Base-by-base conservation (phyloP, 2,329 filamentous ascomycete genomes). In the Exophiala sp. region DNA sequence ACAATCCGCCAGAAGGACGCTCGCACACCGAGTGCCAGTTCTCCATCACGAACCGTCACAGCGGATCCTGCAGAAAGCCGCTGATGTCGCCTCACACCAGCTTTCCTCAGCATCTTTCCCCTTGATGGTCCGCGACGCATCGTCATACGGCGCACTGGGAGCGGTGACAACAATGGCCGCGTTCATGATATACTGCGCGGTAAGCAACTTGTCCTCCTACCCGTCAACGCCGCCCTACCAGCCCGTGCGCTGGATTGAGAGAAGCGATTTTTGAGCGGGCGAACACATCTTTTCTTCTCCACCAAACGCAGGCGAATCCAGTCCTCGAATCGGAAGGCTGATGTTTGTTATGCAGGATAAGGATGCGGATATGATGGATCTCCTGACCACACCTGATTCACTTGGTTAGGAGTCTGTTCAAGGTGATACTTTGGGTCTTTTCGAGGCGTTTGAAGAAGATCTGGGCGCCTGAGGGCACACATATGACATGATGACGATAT, bases 171-270 rank as follows among this genome's bases (percentile, higher is more conserved):
- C 57, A 7, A 50, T 48, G 44, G 54, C 49, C 24, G 54, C 57
- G 34, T 60, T 57, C 41, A 12, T 57, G 54, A 41, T 60, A 36
- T 60, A 60, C 55, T 60, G 51, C 52, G 51, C 50, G 57, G 57
- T 60, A 57, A 57, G 57, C 54, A 57, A 60, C 53, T 44, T 55
- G 36, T 55, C 54, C 44, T 57, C 54, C 18, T 59, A 57, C 44
- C 54, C 50, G 50, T 54, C 54, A 7, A 14, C 34, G 24, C 57
- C 47, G 12, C 54, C 51, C 39, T 52, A 54, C 35, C 57, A 54
- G 42, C 49, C 54, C 29, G 50, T 54, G 14, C 47, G 51, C 4
- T 59, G 57, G 57, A 47, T 59, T 29, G 54, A 57, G 39, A 57
- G 57, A 42, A 48, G 54, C 41, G 57, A 59, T 24, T 59, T 59